These are phyloP conservation scores for Apiotrichum sp. DNA, from an alignment of 1,284 basidiomycete genomes.

Conservation along the genomic window DNA sequence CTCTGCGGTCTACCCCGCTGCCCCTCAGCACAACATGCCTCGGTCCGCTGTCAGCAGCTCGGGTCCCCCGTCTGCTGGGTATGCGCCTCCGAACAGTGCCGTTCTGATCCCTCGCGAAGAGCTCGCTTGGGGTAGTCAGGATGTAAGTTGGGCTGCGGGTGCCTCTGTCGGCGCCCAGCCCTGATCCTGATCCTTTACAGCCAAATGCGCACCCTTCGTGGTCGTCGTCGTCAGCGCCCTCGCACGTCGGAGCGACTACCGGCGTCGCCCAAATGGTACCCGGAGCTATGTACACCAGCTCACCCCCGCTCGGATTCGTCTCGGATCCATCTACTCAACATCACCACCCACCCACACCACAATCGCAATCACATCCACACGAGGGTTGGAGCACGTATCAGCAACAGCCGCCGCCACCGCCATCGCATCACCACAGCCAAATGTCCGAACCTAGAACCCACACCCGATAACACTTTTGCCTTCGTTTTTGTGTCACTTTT, in stretches of 20 bases:
- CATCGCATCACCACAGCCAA: background rate
- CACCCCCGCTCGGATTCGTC: background rate
- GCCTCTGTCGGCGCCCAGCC: constrained; percentile 16
- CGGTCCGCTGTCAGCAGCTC: constrained; percentile 15
- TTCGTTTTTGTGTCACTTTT: background rate
- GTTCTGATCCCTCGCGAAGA: constrained; percentile 5
- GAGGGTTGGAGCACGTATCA: background rate
- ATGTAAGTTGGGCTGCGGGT: constrained; percentile 18
- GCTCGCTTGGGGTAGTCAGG: constrained; percentile 18
- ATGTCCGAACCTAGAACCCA: background rate
- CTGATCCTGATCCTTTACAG: constrained; percentile 6
- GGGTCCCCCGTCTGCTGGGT: background rate
- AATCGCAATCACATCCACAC: background rate
- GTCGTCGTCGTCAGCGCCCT: background rate
- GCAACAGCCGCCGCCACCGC: background rate
- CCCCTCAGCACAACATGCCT: constrained; percentile 24
- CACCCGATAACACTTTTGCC: background rate
- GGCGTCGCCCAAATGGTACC: background rate
- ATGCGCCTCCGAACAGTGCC: background rate
- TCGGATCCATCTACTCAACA: background rate
- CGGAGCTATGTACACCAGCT: background rate
- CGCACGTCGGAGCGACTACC: background rate
- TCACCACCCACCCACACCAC: background rate
- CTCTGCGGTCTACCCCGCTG: constrained; percentile 24
- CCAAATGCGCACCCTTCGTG: background rate